Conservation (phyloP, 306 rosid genomes). For the Cucumis cinereus region DNA sequence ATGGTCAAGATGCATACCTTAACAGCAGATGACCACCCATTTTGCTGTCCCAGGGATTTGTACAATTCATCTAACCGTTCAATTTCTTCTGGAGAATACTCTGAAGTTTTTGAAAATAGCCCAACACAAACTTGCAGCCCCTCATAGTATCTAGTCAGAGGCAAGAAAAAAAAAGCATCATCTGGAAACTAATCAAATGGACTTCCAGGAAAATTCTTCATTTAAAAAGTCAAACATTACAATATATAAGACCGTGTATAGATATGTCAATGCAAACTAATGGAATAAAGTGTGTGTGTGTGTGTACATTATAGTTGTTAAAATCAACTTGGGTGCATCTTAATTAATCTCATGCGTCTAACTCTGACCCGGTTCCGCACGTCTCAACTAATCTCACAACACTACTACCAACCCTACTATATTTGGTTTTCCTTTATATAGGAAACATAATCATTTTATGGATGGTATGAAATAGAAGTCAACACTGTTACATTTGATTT, state of each 20-base stretch:
- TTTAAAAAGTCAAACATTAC: background rate
- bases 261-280: background rate
- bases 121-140: constrained; percentile 93
- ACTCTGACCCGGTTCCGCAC: background rate
- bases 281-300: background rate
- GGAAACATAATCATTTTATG: too few species aligned
- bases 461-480: too few species aligned
- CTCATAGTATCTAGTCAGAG: constrained; percentile 60
- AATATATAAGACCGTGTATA: background rate
- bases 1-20: constrained; percentile 37
- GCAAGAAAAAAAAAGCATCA: background rate
- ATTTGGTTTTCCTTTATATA: too few species aligned
- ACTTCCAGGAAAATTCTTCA: background rate
- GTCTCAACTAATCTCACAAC: background rate
- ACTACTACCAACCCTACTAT: background rate
- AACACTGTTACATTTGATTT: background rate
- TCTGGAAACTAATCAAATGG: background rate
- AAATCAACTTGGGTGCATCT: background rate
- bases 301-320: background rate
- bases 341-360: background rate
- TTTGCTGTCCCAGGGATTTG: constrained; percentile 57
- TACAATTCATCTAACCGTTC: constrained; percentile 59
- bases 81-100: constrained; percentile 55
- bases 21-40: constrained; percentile 88
- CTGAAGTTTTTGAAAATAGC: constrained; percentile 50